Evolutionary conservation across 1,284 basidiomycete species (phyloP).

Genomic region (Apiotrichum sp.): DNA sequence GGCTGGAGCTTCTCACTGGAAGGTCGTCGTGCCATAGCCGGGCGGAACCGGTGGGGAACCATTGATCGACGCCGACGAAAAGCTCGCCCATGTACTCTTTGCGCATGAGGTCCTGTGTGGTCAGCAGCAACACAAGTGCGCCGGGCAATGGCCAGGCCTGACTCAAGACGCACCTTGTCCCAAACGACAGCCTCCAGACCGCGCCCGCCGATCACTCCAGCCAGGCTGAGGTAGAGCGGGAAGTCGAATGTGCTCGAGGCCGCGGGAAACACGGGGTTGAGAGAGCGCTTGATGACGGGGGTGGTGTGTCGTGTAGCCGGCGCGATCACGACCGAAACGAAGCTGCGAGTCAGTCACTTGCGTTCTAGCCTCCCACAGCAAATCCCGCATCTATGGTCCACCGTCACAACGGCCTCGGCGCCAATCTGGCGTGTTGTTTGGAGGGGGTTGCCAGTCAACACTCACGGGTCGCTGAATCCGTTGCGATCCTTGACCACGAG

Average conservation of each 20-base stretch:
- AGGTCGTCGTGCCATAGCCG: conserved; percentile 36
- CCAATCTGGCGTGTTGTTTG: too few species aligned
- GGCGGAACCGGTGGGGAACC: conserved; percentile 59
- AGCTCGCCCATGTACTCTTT: conserved; percentile 94
- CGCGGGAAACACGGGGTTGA: conserved; percentile 66
- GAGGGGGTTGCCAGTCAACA: conserved; percentile 46
- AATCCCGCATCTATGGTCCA: too few species aligned
- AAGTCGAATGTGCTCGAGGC: conserved; percentile 81
- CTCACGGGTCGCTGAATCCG: conserved; percentile 46
- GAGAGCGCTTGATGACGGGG: conserved; percentile 67
- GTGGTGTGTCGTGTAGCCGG: conserved; percentile 62
- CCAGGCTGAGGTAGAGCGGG: conserved; percentile 68
- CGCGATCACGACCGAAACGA: conserved; percentile 63
- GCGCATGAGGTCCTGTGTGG: conserved; percentile 53
- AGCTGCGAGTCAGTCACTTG: conserved; percentile 63
- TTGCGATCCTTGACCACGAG: conserved; percentile 51
- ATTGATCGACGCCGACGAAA: conserved; percentile 66
- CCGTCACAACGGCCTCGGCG: too few species aligned
- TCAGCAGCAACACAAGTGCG: conserved; percentile 6
- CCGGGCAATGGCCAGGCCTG: background rate
- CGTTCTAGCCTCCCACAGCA: too few species aligned
- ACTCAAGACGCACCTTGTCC: conserved; percentile 66
- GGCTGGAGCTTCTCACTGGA: conserved; percentile 23
- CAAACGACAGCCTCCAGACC: conserved; percentile 78
- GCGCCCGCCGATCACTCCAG: conserved; percentile 61